Evolutionary conservation across 176 grass and related monocot species (phyloP), one percentile per base, ranked within the genome.

Genomic region (Canna indica): DNA sequence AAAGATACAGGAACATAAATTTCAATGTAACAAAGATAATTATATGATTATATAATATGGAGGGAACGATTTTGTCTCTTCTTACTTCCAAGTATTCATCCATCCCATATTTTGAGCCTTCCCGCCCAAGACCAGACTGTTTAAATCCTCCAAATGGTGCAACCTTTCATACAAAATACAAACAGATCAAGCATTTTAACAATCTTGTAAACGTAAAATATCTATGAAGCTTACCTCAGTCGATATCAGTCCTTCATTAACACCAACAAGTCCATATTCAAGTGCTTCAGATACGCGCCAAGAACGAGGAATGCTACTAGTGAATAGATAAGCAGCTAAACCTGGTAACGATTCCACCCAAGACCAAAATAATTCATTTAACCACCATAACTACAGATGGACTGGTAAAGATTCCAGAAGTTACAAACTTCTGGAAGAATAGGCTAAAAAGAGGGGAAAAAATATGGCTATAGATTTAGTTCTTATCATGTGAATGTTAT

Each of bases 211-310:
- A 39, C 24, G 10, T 20, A 24, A 46, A n/a, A 33, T 62, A 46
- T 31, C 13, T 57, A 0, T 65, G 20, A 58, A 41, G 50, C n/a
- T 74, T 52, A 88, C 94, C 86, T 99, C 94, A 67, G 89, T 93
- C 42, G 94, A 99, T 75, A 99, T 88, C 7, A 99, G 24, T 69
- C 86, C 94, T 80, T 99, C 94, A 10, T 99, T 99, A 73, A 99
- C 89, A 47, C 89, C 94, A 42, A 99, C 84, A 41, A 99, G 81
- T 17, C 94, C 94, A 10, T 93, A 99, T 28, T 99, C 94, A 58
- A 93, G 94, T 64, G 94, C 87, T 84, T 90, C 86, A 27, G 94
- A 88, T 73, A 99, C 89, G 63, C 84, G 89, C 94, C 94, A 99
- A n/a, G 86, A 93, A 47, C 80, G 76, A 48, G 89, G 66, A 66